Conservation (phyloP, 305 asterid species). For the Solanum hybrid region DNA sequence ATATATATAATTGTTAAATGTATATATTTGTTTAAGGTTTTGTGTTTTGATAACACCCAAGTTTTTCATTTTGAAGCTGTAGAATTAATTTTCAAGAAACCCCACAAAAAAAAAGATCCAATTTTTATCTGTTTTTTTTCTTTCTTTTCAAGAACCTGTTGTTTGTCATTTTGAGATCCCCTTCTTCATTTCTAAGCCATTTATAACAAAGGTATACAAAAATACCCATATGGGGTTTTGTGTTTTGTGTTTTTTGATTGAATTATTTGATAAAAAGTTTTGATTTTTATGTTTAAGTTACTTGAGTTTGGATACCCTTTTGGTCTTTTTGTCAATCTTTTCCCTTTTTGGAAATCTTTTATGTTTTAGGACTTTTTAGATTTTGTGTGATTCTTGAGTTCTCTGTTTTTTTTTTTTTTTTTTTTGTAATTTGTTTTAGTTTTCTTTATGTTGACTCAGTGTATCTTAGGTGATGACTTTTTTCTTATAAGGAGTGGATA, state of each 20-base stretch:
- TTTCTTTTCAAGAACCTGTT: not conserved
- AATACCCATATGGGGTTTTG: not conserved
- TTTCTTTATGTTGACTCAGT: not conserved
- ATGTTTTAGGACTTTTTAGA: slow-evolving; percentile 6
- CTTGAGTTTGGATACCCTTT: not conserved
- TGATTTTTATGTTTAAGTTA: not conserved
- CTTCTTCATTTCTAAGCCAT: not conserved
- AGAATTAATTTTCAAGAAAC: not conserved
- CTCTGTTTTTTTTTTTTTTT: not conserved
- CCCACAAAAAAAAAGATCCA: not conserved
- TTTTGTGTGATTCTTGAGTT: slow-evolving; percentile 21
- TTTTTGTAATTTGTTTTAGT: not conserved
- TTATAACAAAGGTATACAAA: not conserved
- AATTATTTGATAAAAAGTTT: not conserved
- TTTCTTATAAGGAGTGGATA: not conserved
- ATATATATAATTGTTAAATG: not conserved
- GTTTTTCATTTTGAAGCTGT: not conserved
- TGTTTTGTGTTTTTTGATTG: not conserved
- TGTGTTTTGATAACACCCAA: not conserved
- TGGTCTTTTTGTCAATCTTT: not conserved
- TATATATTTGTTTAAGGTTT: not conserved
- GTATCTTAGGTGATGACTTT: not conserved
- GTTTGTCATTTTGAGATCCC: not conserved
- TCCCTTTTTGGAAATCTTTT: not conserved
- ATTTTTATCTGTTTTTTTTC: not conserved